Evolutionary conservation across 2,329 filamentous ascomycete species (phyloP), one percentile per base, ranked within the genome.

Genomic region (Onygenales sp.): DNA sequence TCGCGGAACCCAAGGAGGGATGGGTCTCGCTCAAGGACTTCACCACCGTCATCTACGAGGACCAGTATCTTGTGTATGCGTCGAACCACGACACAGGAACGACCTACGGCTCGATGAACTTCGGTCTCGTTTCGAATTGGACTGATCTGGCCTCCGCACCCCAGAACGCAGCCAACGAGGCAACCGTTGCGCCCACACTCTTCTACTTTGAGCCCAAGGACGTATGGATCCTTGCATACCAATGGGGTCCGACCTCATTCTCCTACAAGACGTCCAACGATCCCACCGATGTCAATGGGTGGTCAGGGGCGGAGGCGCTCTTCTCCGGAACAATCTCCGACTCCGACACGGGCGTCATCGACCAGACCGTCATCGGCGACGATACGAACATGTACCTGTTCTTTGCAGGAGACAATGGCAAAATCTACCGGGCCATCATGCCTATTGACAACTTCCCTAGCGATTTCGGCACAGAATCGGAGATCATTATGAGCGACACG

Each of bases 341-440:
- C 53, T 77, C 77, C 7, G 63, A 66, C 65, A 82, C 77, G 0
- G 80, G 80, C 0, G 63, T 72, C 9, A 85, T 86, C 56, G 82
- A 86, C 65, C 81, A 84, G 67, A 80, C 81, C 0, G 58, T 85
- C 53, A 85, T 86, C 57, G 81, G 79, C 42, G 83, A 86, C 64
- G 67, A 67, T 62, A 66, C 63, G 6, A 77, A 78, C 67, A 84
- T 85, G 80, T 85, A 85, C 60, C 71, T 86, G 4, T 86, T 86
- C 76, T 86, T 85, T 59, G 74, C 76, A 0, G 83, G 81, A 7
- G 83, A 86, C 67, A 84, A 86, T 57, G 83, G 83, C 64, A 78
- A 76, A 45, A 82, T 86, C 62, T 86, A 86, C 69, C 75, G 83
- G 1, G 64, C 81, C 51, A 78, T 75, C 63, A 85, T 85, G 80